Base-by-base conservation (phyloP, 2,329 filamentous ascomycete genomes). In the Epichloe elymi region DNA sequence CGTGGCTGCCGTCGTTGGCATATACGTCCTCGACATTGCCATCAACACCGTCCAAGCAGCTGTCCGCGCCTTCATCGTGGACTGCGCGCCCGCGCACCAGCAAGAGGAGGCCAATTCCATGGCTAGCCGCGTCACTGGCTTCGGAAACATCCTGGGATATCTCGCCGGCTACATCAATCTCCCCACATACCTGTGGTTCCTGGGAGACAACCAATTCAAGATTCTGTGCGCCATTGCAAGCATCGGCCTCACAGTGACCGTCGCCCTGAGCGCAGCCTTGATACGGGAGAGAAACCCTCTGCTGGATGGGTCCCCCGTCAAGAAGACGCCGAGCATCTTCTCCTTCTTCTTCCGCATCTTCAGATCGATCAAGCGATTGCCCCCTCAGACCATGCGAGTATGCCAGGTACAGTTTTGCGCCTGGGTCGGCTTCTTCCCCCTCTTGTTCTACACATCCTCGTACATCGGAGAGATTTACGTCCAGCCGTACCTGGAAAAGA, bases 1-100 rank as follows among this genome's bases (percentile, higher is more conserved):
- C 57, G 71, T 88, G 35, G 76, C 88, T 52, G 91, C 91, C 7
- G 88, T 95, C 5, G 63, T 89, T 33, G 85, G 89, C 70, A 86
- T 97, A 60, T 97, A 95, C 67, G 74, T 93, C 47, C 76, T 97
- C 48, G 91, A 97, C 65, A 93, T 97, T 66, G 82, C 90, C 60
- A 93, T 97, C 71, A 97, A 97, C 68, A 93, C 90, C 78, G 88
- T 97, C 36, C 91, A 97, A 76, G 91, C 93, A 46, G 86, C 83
- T 4, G 86, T 96, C 61, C 80, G 90, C 57, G 88, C 90, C 23
- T 95, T 94, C 64, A 95, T 97, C 50, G 86, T 96, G 23, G 91
- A 97, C 63, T 91, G 89, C 61, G 86, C 88, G 0, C 93, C 93
- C 0, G 80, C 87, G 1, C 90, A 96, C 61, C 91, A 97, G 65